Conservation (phyloP, 108 stramenopile genomes). For the Nitzschia sp. region DNA sequence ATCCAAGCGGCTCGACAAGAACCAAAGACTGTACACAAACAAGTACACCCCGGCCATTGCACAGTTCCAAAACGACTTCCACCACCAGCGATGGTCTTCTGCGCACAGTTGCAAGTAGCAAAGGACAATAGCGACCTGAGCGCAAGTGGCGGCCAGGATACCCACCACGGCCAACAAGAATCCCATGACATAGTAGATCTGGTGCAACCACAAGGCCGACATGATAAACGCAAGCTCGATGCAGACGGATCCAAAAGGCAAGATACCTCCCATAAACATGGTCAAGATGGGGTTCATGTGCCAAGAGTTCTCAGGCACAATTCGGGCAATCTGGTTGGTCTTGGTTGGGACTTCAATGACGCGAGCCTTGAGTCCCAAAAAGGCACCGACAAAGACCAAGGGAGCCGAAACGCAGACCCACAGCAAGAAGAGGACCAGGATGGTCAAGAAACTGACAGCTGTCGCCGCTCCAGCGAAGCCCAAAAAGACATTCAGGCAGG, state of each 20-base stretch:
- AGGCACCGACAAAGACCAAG: constrained; percentile 95
- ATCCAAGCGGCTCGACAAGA: constrained; percentile 86
- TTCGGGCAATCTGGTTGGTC: constrained; percentile 92
- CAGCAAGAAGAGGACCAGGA: constrained; percentile 85
- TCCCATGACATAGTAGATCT: constrained; percentile 99
- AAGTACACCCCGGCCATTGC: constrained; percentile 94
- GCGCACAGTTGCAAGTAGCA: constrained; percentile 98
- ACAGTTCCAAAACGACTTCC: constrained; percentile 96
- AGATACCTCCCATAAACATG: constrained; percentile 90
- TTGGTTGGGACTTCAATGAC: constrained; percentile 87
- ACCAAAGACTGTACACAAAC: constrained; percentile 96
- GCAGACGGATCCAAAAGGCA: constrained; percentile 98
- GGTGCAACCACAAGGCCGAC: constrained; percentile 96
- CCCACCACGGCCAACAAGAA: constrained; percentile 94
- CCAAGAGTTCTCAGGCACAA: constrained; percentile 89
- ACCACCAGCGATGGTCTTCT: constrained; percentile 99
- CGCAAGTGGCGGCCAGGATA: constrained; percentile 93
- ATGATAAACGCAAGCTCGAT: constrained; percentile 99
- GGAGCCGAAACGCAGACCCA: constrained; percentile 93
- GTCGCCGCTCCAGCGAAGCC: constrained; percentile 86
- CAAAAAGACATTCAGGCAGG: constrained; percentile 85
- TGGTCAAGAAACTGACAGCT: constrained; percentile 89
- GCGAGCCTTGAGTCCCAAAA: constrained; percentile 87
- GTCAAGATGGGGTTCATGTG: constrained; percentile 75
- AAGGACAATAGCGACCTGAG: constrained; percentile 96